A percentile compares a stretch with the other conserved stretches of the same genome.
Evolutionary conservation across 805 yeast species (phyloP).

Genomic region (Candida nanaspora): DNA sequence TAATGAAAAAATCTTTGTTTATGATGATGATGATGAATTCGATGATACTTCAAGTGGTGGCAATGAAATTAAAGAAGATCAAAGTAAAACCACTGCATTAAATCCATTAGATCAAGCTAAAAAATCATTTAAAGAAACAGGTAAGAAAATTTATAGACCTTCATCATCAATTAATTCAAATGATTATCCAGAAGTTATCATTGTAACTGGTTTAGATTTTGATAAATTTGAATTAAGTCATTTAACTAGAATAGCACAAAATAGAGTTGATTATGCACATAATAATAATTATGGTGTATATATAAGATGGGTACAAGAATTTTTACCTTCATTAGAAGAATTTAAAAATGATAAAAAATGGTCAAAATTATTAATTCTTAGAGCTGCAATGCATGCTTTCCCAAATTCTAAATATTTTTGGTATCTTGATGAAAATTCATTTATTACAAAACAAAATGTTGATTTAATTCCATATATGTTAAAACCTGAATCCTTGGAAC

Average conservation of each 20-base stretch:
- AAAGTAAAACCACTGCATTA: background rate
- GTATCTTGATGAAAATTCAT: conserved; percentile 74
- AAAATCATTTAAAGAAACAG: conserved; percentile 57
- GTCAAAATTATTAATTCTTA: conserved; percentile 55
- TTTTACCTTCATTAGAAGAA: conserved; percentile 50
- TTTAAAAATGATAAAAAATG: conserved; percentile 44
- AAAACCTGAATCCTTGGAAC: conserved; percentile 51
- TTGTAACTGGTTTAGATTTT: conserved; percentile 77
- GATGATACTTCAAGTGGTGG: conserved; percentile 6
- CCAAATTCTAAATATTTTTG: conserved; percentile 89
- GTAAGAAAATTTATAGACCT: conserved; percentile 44
- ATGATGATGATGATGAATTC: conserved; percentile 33
- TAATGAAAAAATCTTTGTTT: conserved; percentile 29
- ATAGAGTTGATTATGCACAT: conserved; percentile 84
- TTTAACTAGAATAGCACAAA: conserved; percentile 67
- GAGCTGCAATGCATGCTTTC: conserved; percentile 91
- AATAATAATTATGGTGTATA: conserved; percentile 76
- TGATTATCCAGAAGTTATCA: conserved; percentile 54
- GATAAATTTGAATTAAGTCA: conserved; percentile 54
- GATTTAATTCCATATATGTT: conserved; percentile 56
- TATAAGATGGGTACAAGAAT: conserved; percentile 81
- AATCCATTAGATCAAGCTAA: conserved; percentile 37
- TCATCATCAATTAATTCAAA: conserved; percentile 2
- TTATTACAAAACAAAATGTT: conserved; percentile 65
- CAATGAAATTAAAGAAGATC: conserved; percentile 37